Evolutionary conservation across 2,329 filamentous ascomycete species (phyloP), one percentile per base, ranked within the genome.

Genomic region (Fusarium xylarioides): DNA sequence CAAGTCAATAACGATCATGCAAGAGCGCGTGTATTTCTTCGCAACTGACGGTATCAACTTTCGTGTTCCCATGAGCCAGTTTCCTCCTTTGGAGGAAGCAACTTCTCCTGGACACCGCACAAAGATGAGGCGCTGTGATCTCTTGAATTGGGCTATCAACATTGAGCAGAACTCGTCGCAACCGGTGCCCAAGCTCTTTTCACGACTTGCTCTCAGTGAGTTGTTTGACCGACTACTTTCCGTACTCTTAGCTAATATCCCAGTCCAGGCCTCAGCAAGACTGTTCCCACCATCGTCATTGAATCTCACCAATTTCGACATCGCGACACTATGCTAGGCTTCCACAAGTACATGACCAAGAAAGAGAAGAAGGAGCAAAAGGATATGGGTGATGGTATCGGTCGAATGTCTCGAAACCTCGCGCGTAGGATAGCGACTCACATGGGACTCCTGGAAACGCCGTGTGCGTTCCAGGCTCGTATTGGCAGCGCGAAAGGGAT

Each of bases 401-500:
- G 86, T 0, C 82, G 82, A 6, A 91, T 95, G 73, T 95, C 93
- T 0, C 82, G 84, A 8, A 86, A 83, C 3, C 86, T 93, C 5
- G 90, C 89, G 0, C 78, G 81, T 3, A 82, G 83, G 46, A 84
- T 94, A 10, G 85, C 87, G 32, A 77, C 84, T 2, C 68, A 70
- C 0, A 83, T 92, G 14, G 87, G 86, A 0, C 80, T 91, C 0
- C 73, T 78, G 0, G 84, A 87, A n/a, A 78, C 88, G 0, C 92
- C 92, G 0, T 88, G 88, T 38, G 91, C 87, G 0, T 90, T 91
- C 50, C 93, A 95, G 79, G 92, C 85, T 4, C 88, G 93, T 1
- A 87, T 95, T 40, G 91, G 90, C 15, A 89, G 91, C 23, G 91
- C 91, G 1, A 95, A 95, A 79, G 93, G 93, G 0, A 85, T 95